Percentiles rank a stretch among this genome's conserved stretches.
Conservation (phyloP, 1,139 yeast species). For the Debaryomyces sp. region DNA sequence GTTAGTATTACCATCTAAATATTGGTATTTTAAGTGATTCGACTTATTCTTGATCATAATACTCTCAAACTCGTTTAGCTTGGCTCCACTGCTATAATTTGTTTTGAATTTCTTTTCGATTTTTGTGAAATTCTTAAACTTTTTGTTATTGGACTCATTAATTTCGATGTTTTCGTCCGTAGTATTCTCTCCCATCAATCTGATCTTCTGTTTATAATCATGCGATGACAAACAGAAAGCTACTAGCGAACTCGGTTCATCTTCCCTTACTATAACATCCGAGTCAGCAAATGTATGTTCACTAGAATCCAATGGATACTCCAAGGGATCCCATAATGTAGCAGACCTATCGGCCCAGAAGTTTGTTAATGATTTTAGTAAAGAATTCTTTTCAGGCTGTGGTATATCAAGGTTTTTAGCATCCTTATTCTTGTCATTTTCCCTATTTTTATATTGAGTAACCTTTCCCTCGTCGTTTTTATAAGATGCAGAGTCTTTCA, state of each 20-base stretch:
- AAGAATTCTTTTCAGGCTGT: slow-evolving; percentile 68
- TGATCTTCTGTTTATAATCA: slow-evolving; percentile 74
- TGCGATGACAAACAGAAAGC: slow-evolving; percentile 88
- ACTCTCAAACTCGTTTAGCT: slow-evolving; percentile 51
- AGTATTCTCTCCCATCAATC: slow-evolving; percentile 32
- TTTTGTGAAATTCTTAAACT: slow-evolving; percentile 41
- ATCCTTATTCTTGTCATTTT: slow-evolving; percentile 13
- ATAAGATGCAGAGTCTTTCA: slow-evolving; percentile 7
- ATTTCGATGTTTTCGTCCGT: slow-evolving; percentile 10
- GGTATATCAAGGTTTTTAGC: slow-evolving; percentile 30
- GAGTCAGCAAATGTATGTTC: slow-evolving; percentile 96
- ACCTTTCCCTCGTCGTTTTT: slow-evolving; percentile 5
- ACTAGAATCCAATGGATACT: slow-evolving; percentile 74
- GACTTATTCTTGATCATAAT: slow-evolving; percentile 82
- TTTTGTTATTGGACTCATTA: slow-evolving; percentile 35
- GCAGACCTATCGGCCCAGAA: slow-evolving; percentile 99
- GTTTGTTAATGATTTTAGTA: slow-evolving; percentile 81
- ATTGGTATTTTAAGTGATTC: slow-evolving; percentile 88
- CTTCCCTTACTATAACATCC: slow-evolving; percentile 92
- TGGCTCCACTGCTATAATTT: slow-evolving; percentile 21
- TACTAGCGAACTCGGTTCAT: slow-evolving; percentile 93
- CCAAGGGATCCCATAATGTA: slow-evolving; percentile 90
- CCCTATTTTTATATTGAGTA: slow-evolving; percentile 1
- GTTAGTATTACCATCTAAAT: slow-evolving; percentile 80
- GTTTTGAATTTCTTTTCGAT: slow-evolving; percentile 50